Conservation (phyloP, 169 alveolate species). For the Babesia ovis region DNA sequence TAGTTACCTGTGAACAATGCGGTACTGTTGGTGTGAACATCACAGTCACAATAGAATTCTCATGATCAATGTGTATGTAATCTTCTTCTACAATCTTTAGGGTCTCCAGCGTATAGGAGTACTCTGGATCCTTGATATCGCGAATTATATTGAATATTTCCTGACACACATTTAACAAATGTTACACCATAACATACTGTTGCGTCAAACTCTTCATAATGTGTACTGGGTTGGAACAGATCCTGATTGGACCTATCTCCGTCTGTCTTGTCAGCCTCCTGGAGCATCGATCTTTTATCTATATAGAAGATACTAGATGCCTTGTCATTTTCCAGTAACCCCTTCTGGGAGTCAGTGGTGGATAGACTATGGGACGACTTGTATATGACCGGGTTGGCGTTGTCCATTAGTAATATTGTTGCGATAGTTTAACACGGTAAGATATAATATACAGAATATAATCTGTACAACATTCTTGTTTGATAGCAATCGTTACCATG, state of each 20-base stretch:
- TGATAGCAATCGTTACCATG: no score
- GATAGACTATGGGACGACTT: slow-evolving; percentile 29
- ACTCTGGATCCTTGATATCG: slow-evolving; percentile 97
- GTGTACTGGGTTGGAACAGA: slow-evolving; percentile 40
- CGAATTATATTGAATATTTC: slow-evolving; percentile 91
- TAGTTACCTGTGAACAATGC: slow-evolving; percentile 87
- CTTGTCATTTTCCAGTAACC: background rate
- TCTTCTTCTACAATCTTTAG: slow-evolving; percentile 89
- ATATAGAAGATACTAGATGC: background rate
- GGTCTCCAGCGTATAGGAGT: slow-evolving; percentile 95
- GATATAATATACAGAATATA: no score
- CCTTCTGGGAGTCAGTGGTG: slow-evolving; percentile 15
- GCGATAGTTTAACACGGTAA: no score
- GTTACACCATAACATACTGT: background rate
- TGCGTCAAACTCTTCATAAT: slow-evolving; percentile 39
- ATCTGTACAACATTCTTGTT: no score
- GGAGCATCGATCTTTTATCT: background rate
- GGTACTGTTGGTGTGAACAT: slow-evolving; percentile 97
- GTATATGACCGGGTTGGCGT: slow-evolving; percentile 51
- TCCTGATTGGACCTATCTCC: background rate
- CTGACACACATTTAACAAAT: background rate
- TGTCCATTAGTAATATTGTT: slow-evolving; percentile 40
- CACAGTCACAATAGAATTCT: slow-evolving; percentile 79
- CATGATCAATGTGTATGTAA: slow-evolving; percentile 82
- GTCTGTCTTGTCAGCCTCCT: background rate